Conservation (phyloP, 208 protist genomes). For the Trypanosoma platydactyli region DNA sequence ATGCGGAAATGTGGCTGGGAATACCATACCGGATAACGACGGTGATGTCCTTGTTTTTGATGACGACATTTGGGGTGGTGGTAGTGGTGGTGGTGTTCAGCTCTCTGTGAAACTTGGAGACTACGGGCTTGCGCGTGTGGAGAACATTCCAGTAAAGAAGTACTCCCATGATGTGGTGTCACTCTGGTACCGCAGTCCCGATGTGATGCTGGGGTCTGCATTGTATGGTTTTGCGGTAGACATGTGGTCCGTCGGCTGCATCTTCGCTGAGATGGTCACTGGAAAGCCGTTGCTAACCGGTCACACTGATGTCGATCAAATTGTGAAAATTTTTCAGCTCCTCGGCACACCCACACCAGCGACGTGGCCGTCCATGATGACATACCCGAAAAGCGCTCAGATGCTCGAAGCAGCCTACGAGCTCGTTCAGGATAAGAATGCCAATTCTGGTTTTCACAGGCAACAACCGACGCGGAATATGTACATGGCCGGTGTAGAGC, state of each 20-base stretch:
- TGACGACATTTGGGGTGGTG: not conserved
- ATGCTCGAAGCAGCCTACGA: slow-evolving; percentile 35
- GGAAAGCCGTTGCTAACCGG: slow-evolving; percentile 85
- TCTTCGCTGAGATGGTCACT: slow-evolving; percentile 93
- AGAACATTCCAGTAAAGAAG: slow-evolving; percentile 92
- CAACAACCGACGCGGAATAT: not conserved
- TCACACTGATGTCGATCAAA: slow-evolving; percentile 87
- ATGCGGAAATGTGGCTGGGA: too few relatives aligned
- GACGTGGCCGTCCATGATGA: slow-evolving; percentile 91
- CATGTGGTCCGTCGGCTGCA: slow-evolving; percentile 94
- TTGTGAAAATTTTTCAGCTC: slow-evolving; percentile 84
- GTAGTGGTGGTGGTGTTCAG: slow-evolving; percentile 16
- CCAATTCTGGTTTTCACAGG: slow-evolving; percentile 4
- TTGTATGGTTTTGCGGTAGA: slow-evolving; percentile 88
- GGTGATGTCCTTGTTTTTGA: too few relatives aligned
- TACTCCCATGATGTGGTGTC: slow-evolving; percentile 93
- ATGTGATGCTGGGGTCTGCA: slow-evolving; percentile 87
- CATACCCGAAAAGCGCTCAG: slow-evolving; percentile 52
- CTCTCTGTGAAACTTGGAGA: slow-evolving; percentile 85
- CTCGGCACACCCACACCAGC: slow-evolving; percentile 94
- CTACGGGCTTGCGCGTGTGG: slow-evolving; percentile 85
- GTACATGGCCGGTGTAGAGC: not conserved
- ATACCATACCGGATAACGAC: too few relatives aligned
- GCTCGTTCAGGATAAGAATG: slow-evolving; percentile 20
- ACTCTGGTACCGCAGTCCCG: slow-evolving; percentile 94